phyloP scores from a whole-genome alignment of 176 grass and related monocot species.

The Oryza officinalis region DNA sequence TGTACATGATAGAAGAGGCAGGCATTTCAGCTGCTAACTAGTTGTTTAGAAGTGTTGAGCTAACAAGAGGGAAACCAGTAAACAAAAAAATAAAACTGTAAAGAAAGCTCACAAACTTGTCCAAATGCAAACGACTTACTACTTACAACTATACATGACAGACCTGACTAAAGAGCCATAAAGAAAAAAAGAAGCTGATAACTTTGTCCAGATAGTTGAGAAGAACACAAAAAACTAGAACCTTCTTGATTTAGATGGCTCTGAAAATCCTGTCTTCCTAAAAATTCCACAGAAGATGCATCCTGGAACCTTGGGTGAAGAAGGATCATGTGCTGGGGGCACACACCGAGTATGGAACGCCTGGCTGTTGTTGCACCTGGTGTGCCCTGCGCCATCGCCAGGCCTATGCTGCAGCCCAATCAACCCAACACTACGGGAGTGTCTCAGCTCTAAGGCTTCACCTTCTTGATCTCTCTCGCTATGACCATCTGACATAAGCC shows the following conservation, averaged over 20 bases:
- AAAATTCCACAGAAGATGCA: slow-evolving; percentile 64
- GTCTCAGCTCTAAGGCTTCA: slow-evolving; percentile 39
- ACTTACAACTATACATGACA: background rate
- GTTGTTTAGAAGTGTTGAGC: background rate
- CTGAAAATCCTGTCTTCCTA: slow-evolving; percentile 25
- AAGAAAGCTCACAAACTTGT: slow-evolving; percentile 9
- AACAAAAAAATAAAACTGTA: background rate
- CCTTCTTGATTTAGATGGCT: slow-evolving; percentile 36
- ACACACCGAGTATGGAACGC: slow-evolving; percentile 33
- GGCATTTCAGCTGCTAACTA: background rate
- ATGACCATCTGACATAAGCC: background rate
- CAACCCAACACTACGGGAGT: slow-evolving; percentile 48
- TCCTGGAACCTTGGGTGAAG: slow-evolving; percentile 51
- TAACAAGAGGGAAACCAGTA: slow-evolving; percentile 1
- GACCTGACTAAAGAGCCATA: background rate
- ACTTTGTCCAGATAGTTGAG: background rate
- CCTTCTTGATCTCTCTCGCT: slow-evolving; percentile 20
- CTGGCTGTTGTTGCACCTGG: background rate
- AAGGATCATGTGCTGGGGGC: slow-evolving; percentile 34
- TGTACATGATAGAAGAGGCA: slow-evolving; percentile 1
- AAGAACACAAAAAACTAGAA: slow-evolving; percentile 19
- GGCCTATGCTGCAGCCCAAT: slow-evolving; percentile 7
- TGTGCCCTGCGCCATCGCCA: background rate
- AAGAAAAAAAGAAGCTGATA: slow-evolving; percentile 2
- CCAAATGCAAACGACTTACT: slow-evolving; percentile 15